These are phyloP conservation scores for Colletotrichum zoysiae DNA, from an alignment of 2,329 filamentous ascomycete genomes.

Conservation along the genomic window DNA sequence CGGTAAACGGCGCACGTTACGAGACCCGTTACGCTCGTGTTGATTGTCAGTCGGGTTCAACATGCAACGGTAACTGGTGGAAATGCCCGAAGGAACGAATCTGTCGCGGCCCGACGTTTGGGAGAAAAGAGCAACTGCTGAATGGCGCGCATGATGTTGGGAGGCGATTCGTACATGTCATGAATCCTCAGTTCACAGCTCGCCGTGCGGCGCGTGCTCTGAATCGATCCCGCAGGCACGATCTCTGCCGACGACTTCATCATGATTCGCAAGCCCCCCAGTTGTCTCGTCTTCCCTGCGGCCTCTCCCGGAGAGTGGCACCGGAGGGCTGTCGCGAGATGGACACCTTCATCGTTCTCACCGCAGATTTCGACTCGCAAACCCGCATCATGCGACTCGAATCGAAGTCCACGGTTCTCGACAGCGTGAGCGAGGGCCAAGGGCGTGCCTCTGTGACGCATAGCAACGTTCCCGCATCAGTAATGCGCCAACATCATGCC, in stretches of 20 bases:
- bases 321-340: slow-evolving; percentile 10
- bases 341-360: slow-evolving; percentile 31
- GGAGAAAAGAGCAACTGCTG: slow-evolving; percentile 18
- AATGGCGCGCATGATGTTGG: slow-evolving; percentile 15
- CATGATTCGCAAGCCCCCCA: slow-evolving; percentile 31
- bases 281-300: slow-evolving; percentile 26
- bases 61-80: slow-evolving; percentile 29
- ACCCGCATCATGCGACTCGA: slow-evolving; percentile 17
- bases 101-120: slow-evolving; percentile 25
- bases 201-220: not conserved
- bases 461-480: slow-evolving; percentile 10
- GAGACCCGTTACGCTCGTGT: not conserved
- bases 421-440: slow-evolving; percentile 23
- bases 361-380: slow-evolving; percentile 7
- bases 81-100: slow-evolving; percentile 17
- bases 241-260: slow-evolving; percentile 41
- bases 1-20: slow-evolving; percentile 6
- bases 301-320: slow-evolving; percentile 20
- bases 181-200: not conserved
- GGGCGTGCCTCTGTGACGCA: not conserved
- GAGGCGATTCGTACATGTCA: not conserved
- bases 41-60: not conserved
- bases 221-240: slow-evolving; percentile 1
- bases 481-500: slow-evolving; percentile 28
- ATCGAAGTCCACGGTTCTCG: slow-evolving; percentile 23